These are phyloP conservation scores for Athelia sp. DNA, from an alignment of 1,284 basidiomycete genomes.

Conservation along the genomic window DNA sequence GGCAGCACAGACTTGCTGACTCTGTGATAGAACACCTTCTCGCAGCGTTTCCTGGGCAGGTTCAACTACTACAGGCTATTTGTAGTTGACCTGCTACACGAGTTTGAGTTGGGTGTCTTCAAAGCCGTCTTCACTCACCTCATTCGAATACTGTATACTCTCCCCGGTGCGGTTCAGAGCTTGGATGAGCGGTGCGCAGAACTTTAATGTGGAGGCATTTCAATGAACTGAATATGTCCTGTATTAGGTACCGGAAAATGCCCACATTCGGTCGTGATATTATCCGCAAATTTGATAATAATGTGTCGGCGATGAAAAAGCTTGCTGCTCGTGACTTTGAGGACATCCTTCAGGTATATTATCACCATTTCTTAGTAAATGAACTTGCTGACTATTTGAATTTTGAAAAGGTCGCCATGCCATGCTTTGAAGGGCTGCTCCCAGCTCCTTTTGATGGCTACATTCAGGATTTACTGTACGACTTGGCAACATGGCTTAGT, in stretches of 20 bases:
- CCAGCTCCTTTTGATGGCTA: slow-evolving; percentile 12
- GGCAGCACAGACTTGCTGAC: not conserved
- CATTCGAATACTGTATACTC: slow-evolving; percentile 12
- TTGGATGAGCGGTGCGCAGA: slow-evolving; percentile 9
- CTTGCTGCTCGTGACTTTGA: slow-evolving; percentile 12
- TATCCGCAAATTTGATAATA: slow-evolving; percentile 10
- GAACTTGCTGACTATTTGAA: not conserved
- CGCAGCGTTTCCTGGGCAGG: not conserved
- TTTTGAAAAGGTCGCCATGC: not conserved
- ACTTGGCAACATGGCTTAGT: slow-evolving; percentile 18
- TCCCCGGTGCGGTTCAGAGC: slow-evolving; percentile 2
- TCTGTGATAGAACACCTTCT: slow-evolving; percentile 15
- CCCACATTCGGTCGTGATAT: slow-evolving; percentile 5
- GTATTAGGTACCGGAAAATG: slow-evolving; percentile 6
- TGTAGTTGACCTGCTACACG: slow-evolving; percentile 14
- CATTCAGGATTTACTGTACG: slow-evolving; percentile 18
- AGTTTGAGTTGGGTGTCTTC: slow-evolving; percentile 18
- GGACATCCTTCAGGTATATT: slow-evolving; percentile 5
- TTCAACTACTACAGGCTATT: slow-evolving; percentile 12
- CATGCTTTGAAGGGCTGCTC: slow-evolving; percentile 17
- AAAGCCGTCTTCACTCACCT: slow-evolving; percentile 18
- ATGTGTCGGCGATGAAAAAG: slow-evolving; percentile 12
- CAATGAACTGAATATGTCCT: not conserved
- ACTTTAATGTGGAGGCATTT: not conserved
- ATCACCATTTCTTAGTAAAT: not conserved